These are phyloP conservation scores for Chlamydomonas schloesseri DNA, from an alignment of 139 green algal species.

Conservation along the genomic window DNA sequence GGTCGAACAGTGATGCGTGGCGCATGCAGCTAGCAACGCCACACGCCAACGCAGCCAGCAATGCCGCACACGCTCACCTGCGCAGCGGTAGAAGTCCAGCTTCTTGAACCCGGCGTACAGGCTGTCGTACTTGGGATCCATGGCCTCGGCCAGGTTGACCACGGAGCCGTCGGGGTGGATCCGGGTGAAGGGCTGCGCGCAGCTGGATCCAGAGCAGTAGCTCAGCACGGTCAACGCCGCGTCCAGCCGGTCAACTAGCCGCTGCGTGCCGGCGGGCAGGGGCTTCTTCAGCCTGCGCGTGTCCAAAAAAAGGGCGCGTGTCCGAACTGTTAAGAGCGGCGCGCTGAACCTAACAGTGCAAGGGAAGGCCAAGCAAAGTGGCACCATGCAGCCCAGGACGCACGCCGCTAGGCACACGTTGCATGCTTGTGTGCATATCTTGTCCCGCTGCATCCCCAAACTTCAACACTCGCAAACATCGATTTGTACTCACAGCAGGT, in stretches of 20 bases:
- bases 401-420: too few relatives aligned
- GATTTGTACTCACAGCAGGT: background rate
- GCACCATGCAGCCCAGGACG: too few relatives aligned
- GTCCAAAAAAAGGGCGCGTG: background rate
- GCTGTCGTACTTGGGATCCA: constrained; percentile 8
- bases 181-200: background rate
- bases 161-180: constrained; percentile 28
- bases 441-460: too few relatives aligned
- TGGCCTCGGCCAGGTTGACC: constrained; percentile 1
- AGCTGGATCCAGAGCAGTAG: constrained; percentile 13
- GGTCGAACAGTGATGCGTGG: too few relatives aligned
- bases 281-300: background rate
- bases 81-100: background rate
- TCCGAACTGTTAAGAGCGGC: too few relatives aligned
- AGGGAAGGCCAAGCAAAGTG: too few relatives aligned
- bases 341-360: too few relatives aligned
- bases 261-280: too few relatives aligned
- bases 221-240: constrained; percentile 11
- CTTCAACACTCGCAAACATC: too few relatives aligned
- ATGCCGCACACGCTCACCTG: background rate
- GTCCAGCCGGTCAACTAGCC: constrained; percentile 15
- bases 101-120: constrained; percentile 2
- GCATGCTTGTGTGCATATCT: too few relatives aligned
- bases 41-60: too few relatives aligned
- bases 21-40: too few relatives aligned